Percentiles rank a stretch among this genome's conserved stretches.
Evolutionary conservation across 306 rosid species (phyloP).

Genomic region (Herpetospermum pedunculosum): DNA sequence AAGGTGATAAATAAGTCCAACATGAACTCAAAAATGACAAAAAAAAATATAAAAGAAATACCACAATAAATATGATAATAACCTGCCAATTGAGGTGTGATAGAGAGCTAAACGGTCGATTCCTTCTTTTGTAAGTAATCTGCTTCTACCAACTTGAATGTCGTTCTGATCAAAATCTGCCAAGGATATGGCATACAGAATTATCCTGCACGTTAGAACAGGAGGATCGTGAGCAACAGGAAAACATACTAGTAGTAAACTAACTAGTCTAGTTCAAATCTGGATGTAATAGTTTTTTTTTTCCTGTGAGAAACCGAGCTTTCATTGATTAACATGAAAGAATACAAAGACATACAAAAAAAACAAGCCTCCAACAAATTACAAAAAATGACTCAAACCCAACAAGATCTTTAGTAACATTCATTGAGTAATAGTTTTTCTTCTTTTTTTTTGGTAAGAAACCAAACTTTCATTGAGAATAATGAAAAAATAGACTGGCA

Average conservation of each 20-base stretch:
- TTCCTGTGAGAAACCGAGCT: no score
- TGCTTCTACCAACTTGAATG: slow-evolving; percentile 30
- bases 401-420: no score
- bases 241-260: not conserved
- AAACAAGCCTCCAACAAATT: no score
- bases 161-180: slow-evolving; percentile 66
- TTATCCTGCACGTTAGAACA: slow-evolving; percentile 38
- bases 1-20: not conserved
- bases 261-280: not conserved
- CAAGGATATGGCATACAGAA: slow-evolving; percentile 79
- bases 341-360: no score
- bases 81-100: slow-evolving; percentile 83
- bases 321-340: no score
- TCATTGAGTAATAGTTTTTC: no score
- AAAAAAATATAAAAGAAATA: no score
- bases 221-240: not conserved
- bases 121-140: slow-evolving; percentile 62
- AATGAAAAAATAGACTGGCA: no score
- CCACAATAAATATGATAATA: not conserved
- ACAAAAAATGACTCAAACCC: no score
- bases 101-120: slow-evolving; percentile 63
- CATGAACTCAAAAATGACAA: not conserved
- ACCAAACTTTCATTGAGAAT: no score
- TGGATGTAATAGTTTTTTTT: not conserved
- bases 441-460: no score